Evolutionary conservation across 495 filamentous ascomycete species (phyloP).

Genomic region (Cenococcum geophilum): DNA sequence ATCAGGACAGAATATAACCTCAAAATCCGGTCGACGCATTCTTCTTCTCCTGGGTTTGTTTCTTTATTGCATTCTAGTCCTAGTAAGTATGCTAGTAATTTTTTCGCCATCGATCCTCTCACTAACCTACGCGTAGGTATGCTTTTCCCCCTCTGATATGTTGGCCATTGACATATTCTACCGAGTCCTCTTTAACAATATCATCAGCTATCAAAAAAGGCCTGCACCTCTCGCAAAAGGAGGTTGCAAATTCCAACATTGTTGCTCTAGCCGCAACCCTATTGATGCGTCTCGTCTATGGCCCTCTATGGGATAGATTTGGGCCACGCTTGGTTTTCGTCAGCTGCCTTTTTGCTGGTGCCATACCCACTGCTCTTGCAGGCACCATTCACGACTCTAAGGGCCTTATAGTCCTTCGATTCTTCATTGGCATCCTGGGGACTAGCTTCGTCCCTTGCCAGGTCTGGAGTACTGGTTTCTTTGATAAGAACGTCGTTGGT

Average conservation of each 20-base stretch:
- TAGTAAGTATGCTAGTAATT: conserved; percentile 47
- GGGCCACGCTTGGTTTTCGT: conserved; percentile 81
- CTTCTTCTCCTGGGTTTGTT: conserved; percentile 48
- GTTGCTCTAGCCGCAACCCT: conserved; percentile 78
- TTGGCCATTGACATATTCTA: conserved; percentile 1
- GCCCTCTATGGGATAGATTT: conserved; percentile 77
- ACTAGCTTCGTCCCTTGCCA: conserved; percentile 91
- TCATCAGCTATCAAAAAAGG: conserved; percentile 48
- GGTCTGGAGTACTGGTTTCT: conserved; percentile 93
- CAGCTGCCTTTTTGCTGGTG: conserved; percentile 61
- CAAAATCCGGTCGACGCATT: no score
- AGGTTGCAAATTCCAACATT: conserved; percentile 90
- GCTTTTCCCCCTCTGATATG: conserved; percentile 39
- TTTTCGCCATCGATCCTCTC: neutral
- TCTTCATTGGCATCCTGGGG: conserved; percentile 91
- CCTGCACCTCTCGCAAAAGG: conserved; percentile 58
- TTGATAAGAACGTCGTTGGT: conserved; percentile 91
- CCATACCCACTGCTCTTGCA: conserved; percentile 76
- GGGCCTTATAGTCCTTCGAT: conserved; percentile 72
- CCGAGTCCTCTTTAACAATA: neutral
- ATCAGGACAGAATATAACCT: no score
- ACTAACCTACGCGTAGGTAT: conserved; percentile 31
- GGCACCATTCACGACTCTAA: conserved; percentile 64
- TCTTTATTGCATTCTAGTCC: conserved; percentile 92
- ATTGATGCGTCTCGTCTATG: conserved; percentile 71